Base-by-base conservation (phyloP, 1,284 basidiomycete species). In the Termitomyces sp. region DNA sequence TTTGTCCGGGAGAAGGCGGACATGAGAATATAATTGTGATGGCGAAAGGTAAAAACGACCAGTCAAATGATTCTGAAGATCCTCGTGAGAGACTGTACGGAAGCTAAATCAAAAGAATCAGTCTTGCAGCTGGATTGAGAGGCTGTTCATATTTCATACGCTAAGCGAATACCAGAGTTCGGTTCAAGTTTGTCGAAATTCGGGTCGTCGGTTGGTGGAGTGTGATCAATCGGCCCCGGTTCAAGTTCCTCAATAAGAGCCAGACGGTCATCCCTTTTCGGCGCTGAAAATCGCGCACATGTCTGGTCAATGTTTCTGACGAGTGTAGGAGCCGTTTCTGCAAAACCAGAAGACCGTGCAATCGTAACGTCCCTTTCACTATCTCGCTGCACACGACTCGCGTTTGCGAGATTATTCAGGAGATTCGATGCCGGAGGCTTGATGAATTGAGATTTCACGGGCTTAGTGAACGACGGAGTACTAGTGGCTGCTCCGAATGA, bases 21-120 rank as follows among this genome's bases (percentile, higher is more conserved):
- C 80, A 46, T 87, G 81, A 5, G 92, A 92, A 73, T 99, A 98
- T 31, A 99, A 75, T 28, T 80, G 82, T 0, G 92, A 93, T 0
- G 94, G 93, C 0, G 91, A 86, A 42, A 99, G 77, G 65, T 90
- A 92, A 69, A 88, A 96, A 31, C 96, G 83, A 2, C 87, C 92
- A 24, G 80, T 76, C 30, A 99, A 77, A 69, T 94, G 84, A n/a
- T 88, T 86, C 68, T 91, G 86, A 7, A 98, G 72, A 56, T 88
- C 82, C 21, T 84, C 80, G 67, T 98, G 88, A 1, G 90, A 67
- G 5, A 96, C 71, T 2, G 70, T 68, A 40, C 95, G 88, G 31
- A 85, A 86, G 44, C 92, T 94, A 63, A 43, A 50, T 53, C n/a
- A 33, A 44, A 30, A 34, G 10, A 39, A 34, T 28, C 30, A 58